Evolutionary conservation across 2,329 filamentous ascomycete genomes (phyloP), one percentile per base, ranked within the genome.

Genomic region (Colletotrichum navitas): DNA sequence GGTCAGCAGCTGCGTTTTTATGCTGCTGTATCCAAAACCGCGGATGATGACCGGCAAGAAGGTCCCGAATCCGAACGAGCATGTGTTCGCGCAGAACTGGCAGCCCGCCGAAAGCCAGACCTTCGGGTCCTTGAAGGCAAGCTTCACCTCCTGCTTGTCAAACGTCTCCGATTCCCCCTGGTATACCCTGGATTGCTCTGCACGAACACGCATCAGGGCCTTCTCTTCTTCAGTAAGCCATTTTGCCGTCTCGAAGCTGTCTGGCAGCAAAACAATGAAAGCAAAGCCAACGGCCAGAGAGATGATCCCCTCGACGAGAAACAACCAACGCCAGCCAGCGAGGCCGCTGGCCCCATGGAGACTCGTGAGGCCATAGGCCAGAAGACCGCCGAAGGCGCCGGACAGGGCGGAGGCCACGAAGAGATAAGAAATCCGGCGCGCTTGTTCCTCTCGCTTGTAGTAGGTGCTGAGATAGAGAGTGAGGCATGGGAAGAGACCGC

Each of bases 11-110:
- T 90, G 86, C 11, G 85, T 83, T 74, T 85, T 80, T 24, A 88
- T 79, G 21, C 81, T 82, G 59, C 80, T 78, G 75, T 87, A 89
- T 3, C 87, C 86, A 76, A 89, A 84, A 18, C 81, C 81, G 52
- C 83, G 80, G 51, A 90, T 80, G 73, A 90, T 89, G 1, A 84
- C 84, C 1, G 88, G 88, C 8, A 89, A 78, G 76, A 90, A 90
- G 8, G 86, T 89, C 68, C 83, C 85, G 76, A 89, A 89, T 18
- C 87, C 87, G 74, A 88, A 89, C 0, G 87, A 80, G 54, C 86
- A 79, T n/a, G 86, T 85, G 69, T 87, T 85, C 63, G 85, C 83
- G 63, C 85, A 87, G 76, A 88, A 87, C 63, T 87, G 85, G 29
- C 85, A 85, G 18, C 78, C 73, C 8, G 82, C 84, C 63, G 83